Percentiles rank a stretch among this genome's conserved stretches.
These are phyloP conservation scores for Microsporum audouinii DNA, from an alignment of 2,329 filamentous ascomycete species.

Conservation along the genomic window DNA sequence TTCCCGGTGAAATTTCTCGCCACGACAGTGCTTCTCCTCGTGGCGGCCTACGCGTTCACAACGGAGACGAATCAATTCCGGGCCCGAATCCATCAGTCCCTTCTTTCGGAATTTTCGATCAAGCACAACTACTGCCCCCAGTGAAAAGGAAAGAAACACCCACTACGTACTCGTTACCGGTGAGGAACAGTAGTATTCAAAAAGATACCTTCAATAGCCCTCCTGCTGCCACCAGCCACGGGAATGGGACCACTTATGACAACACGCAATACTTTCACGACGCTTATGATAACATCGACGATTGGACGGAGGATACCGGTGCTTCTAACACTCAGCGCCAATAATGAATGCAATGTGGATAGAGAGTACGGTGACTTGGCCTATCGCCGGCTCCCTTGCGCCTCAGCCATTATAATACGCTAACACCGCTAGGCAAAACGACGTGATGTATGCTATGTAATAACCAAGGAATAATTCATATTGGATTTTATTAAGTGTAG, in stretches of 20 bases:
- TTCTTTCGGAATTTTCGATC: neutral
- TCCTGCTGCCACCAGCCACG: slow-evolving; percentile 9
- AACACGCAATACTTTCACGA: neutral
- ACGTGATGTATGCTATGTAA: slow-evolving; percentile 4
- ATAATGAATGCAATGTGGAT: neutral
- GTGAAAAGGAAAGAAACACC: neutral
- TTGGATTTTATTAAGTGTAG: neutral
- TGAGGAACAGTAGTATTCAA: neutral
- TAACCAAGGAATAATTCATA: neutral
- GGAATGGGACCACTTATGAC: neutral
- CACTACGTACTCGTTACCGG: neutral
- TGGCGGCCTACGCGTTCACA: neutral
- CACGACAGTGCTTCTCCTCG: neutral
- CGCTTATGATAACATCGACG: slow-evolving; percentile 20
- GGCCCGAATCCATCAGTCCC: neutral
- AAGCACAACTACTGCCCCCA: neutral
- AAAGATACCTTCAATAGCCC: neutral
- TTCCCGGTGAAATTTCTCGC: neutral
- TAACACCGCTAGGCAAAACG: neutral
- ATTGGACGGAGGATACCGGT: slow-evolving; percentile 33
- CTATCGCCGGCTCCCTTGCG: neutral
- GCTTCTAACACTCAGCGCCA: slow-evolving; percentile 25
- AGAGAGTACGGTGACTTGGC: neutral
- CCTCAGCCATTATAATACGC: neutral
- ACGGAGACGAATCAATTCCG: neutral